phyloP scores from a whole-genome alignment of 306 rosid genomes.

The Carpinus fangiana region DNA sequence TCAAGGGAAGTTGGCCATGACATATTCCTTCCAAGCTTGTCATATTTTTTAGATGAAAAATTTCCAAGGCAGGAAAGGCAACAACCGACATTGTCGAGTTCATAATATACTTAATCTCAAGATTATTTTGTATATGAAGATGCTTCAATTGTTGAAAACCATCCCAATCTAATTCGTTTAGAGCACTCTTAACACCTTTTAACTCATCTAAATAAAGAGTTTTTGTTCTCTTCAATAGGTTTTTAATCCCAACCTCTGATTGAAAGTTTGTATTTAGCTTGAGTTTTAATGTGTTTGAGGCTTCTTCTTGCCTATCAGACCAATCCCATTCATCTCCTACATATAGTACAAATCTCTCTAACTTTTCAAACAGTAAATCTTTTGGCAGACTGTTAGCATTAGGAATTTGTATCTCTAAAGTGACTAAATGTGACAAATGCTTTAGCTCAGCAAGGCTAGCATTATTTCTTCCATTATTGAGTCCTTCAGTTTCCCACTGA shows the following conservation, averaged over 20 bases:
- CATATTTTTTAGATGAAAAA: neutral
- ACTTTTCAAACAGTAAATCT: neutral
- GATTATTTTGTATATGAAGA: conserved; percentile 1
- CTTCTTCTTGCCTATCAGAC: neutral
- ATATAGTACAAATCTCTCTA: neutral
- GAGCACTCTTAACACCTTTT: neutral
- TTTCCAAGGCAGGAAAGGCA: neutral
- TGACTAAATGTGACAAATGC: neutral
- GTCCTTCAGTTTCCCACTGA: conserved; percentile 9
- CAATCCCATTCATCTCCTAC: neutral
- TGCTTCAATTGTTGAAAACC: neutral
- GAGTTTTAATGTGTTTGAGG: neutral
- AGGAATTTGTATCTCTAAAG: neutral
- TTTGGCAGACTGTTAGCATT: neutral
- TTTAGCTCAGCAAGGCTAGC: conserved; percentile 20
- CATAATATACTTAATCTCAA: neutral
- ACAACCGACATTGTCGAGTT: too few species aligned
- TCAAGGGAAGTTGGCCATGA: neutral
- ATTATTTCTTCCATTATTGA: too few species aligned
- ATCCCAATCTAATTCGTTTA: neutral
- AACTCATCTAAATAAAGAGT: neutral
- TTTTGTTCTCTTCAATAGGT: neutral
- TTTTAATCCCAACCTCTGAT: neutral
- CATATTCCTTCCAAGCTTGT: neutral
- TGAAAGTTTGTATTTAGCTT: neutral